A percentile compares a stretch with the other conserved stretches of the same genome.
Conservation (phyloP, 345 rosid genomes). For the Euphorbia tirucalli region DNA sequence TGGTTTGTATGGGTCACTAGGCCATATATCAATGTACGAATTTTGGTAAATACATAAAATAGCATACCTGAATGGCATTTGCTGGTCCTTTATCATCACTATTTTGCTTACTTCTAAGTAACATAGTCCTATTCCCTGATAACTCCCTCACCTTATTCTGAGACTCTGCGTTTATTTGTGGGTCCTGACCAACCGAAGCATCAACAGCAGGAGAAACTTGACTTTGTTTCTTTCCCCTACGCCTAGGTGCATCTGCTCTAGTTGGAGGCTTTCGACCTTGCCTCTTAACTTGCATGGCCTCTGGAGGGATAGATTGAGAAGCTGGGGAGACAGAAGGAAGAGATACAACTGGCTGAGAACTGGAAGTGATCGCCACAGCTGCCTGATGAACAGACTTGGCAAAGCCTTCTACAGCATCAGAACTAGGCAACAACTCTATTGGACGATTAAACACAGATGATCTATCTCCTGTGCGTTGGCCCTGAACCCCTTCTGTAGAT, state of each 20-base stretch:
- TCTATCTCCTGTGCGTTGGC: conserved; percentile 12
- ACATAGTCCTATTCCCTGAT: conserved; percentile 22
- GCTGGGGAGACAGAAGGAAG: conserved; percentile 20
- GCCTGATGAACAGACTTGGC: conserved; percentile 3
- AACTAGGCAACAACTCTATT: conserved; percentile 8
- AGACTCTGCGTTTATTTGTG: conserved; percentile 20
- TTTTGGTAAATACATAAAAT: background rate
- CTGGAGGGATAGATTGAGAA: conserved; percentile 25
- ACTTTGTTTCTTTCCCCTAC: conserved; percentile 44
- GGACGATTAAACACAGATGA: background rate
- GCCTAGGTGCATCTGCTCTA: conserved; percentile 40
- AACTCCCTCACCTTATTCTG: conserved; percentile 32
- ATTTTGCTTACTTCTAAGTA: conserved; percentile 41
- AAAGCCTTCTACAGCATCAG: conserved; percentile 13
- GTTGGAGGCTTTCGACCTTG: conserved; percentile 40
- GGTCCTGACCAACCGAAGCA: conserved; percentile 31
- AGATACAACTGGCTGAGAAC: conserved; percentile 30
- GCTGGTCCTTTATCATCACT: conserved; percentile 36
- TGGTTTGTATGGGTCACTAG: background rate
- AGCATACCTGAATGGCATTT: conserved; percentile 35
- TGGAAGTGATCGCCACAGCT: conserved; percentile 12
- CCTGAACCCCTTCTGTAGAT: conserved; percentile 7
- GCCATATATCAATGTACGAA: background rate
- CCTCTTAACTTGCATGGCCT: conserved; percentile 32
- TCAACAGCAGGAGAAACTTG: conserved; percentile 28